A percentile compares a stretch with the other conserved stretches of the same genome.
Evolutionary conservation across 768 basidiomycete species (phyloP).

Genomic region (Hemileccinum rubropunctum): DNA sequence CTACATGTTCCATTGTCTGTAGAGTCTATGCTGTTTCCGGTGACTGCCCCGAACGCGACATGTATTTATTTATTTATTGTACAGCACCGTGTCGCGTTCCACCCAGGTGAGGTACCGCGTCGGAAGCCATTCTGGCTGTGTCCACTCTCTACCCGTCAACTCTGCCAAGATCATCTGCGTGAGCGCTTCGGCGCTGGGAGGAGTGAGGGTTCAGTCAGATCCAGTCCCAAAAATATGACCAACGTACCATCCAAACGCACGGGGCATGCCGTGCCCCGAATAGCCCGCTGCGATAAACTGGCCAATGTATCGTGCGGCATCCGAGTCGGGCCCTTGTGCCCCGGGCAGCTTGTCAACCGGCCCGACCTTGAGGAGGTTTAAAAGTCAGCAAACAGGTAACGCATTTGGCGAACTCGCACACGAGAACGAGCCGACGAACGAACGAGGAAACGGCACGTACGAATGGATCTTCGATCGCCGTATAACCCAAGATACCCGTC

Average conservation of each 20-base stretch:
- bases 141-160: constrained; percentile 44
- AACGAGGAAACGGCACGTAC: constrained; percentile 39
- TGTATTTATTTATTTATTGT: no score
- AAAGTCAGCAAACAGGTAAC: no score
- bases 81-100: neutral
- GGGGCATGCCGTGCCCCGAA: constrained; percentile 79
- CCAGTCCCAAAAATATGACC: neutral
- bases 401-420: no score
- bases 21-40: no score
- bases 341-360: constrained; percentile 42
- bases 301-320: constrained; percentile 38
- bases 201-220: neutral
- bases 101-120: constrained; percentile 44
- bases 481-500: constrained; percentile 86
- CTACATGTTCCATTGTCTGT: no score
- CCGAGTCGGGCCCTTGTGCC: constrained; percentile 8
- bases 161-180: constrained; percentile 57
- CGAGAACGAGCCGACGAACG: neutral
- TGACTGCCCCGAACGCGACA: neutral
- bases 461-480: constrained; percentile 59
- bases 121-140: constrained; percentile 61
- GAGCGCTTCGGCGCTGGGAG: constrained; percentile 56
- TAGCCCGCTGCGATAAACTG: constrained; percentile 76
- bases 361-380: constrained; percentile 47
- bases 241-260: constrained; percentile 59